phyloP scores from a whole-genome alignment of 345 rosid species.

The Citrus glauca region DNA sequence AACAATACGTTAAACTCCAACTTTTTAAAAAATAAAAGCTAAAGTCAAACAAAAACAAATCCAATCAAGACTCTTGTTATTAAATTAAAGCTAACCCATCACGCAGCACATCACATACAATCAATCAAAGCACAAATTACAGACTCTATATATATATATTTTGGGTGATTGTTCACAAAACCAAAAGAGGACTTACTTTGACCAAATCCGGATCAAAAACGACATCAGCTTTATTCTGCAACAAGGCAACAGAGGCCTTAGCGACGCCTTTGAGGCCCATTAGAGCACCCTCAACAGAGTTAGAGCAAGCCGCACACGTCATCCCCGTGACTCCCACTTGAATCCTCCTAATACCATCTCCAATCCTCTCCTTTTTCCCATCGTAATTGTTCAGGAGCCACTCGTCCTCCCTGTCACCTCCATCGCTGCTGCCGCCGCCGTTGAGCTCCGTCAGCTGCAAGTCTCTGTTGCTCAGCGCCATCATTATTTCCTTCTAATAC shows the following conservation, averaged over 20 bases:
- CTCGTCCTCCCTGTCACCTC: constrained; percentile 66
- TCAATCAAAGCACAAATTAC: not conserved
- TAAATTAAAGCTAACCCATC: not conserved
- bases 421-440: constrained; percentile 26
- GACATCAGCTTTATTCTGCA: constrained; percentile 86
- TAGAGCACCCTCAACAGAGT: constrained; percentile 88
- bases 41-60: not conserved
- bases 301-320: constrained; percentile 99
- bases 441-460: constrained; percentile 56
- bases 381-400: constrained; percentile 66
- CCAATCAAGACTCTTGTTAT: not conserved
- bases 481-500: not conserved
- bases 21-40: not conserved
- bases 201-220: constrained; percentile 68
- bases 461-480: constrained; percentile 68
- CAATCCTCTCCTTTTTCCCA: constrained; percentile 21
- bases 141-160: too few relatives aligned
- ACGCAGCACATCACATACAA: not conserved
- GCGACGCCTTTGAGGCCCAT: constrained; percentile 60
- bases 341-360: constrained; percentile 48
- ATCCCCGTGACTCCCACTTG: constrained; percentile 89
- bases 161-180: not conserved
- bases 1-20: not conserved
- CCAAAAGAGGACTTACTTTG: constrained; percentile 38
- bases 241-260: constrained; percentile 82